Conservation (phyloP, 345 rosid species). For the Brassica rapa region DNA sequence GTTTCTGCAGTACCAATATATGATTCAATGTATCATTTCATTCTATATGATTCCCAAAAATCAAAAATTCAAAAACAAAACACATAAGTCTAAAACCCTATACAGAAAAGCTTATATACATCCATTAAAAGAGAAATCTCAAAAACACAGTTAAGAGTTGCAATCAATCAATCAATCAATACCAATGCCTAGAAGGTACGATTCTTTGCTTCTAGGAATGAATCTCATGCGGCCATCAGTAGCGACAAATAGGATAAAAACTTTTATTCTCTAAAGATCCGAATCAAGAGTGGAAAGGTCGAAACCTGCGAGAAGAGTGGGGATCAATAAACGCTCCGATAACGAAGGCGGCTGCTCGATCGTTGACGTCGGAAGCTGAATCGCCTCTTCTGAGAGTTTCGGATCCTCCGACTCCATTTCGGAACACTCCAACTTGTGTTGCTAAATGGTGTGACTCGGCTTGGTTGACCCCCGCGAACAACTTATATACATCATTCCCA, state of each 20-base stretch:
- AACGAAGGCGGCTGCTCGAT: constrained; percentile 37
- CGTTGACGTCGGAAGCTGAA: constrained; percentile 28
- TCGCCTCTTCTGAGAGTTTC: constrained; percentile 12
- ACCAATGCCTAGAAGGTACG: no score
- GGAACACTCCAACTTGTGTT: neutral
- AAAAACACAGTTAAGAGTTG: neutral
- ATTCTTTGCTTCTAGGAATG: no score
- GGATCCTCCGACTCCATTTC: constrained; percentile 46
- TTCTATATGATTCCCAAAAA: no score
- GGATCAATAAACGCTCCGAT: constrained; percentile 55
- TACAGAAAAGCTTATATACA: neutral
- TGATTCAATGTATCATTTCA: neutral
- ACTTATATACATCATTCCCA: neutral
- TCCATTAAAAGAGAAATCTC: neutral
- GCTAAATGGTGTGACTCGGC: constrained; percentile 7
- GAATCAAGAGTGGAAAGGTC: neutral
- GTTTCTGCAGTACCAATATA: no score
- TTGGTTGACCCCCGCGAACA: neutral
- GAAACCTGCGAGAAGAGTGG: constrained; percentile 69
- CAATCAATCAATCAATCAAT: neutral
- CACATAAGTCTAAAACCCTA: neutral
- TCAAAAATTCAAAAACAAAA: no score
- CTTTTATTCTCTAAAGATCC: neutral
- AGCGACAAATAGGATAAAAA: no score
- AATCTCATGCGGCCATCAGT: no score